A percentile compares a stretch with the other conserved stretches of the same genome.
These are phyloP conservation scores for Clonostachys rhizophaga DNA, from an alignment of 2,329 filamentous ascomycete species.

Conservation along the genomic window DNA sequence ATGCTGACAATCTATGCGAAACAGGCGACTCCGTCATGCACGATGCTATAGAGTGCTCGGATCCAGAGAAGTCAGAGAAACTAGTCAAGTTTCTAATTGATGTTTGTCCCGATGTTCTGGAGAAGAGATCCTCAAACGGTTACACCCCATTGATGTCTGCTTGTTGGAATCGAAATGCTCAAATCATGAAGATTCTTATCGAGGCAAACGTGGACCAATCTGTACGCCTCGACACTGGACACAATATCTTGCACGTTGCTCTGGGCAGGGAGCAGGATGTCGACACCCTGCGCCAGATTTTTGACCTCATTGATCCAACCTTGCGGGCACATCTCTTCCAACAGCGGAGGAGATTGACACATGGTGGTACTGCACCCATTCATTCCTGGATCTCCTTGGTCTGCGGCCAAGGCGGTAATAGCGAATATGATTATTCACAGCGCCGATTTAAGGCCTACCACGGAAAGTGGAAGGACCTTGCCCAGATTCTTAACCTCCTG, in stretches of 20 bases:
- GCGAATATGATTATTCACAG: constrained; percentile 5
- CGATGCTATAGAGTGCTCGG: constrained; percentile 49
- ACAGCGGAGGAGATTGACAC: constrained; percentile 47
- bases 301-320: constrained; percentile 53
- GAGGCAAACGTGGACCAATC: constrained; percentile 66
- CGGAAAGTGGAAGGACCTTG: constrained; percentile 16
- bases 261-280: constrained; percentile 21
- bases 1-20: constrained; percentile 10
- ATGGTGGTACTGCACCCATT: constrained; percentile 58
- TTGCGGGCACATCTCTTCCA: constrained; percentile 53
- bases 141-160: constrained; percentile 68
- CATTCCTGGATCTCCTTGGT: constrained; percentile 47
- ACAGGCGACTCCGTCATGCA: constrained; percentile 62
- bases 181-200: constrained; percentile 58
- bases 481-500: constrained; percentile 41
- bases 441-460: constrained; percentile 2
- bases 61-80: constrained; percentile 33
- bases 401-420: constrained; percentile 8
- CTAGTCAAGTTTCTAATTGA: constrained; percentile 64
- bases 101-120: constrained; percentile 54
- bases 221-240: constrained; percentile 50
- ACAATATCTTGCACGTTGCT: constrained; percentile 66
- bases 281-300: constrained; percentile 36
- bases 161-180: constrained; percentile 46
- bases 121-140: constrained; percentile 52